Base-by-base conservation (phyloP, 768 basidiomycete genomes). In the Amanita pseudoporphyria region DNA sequence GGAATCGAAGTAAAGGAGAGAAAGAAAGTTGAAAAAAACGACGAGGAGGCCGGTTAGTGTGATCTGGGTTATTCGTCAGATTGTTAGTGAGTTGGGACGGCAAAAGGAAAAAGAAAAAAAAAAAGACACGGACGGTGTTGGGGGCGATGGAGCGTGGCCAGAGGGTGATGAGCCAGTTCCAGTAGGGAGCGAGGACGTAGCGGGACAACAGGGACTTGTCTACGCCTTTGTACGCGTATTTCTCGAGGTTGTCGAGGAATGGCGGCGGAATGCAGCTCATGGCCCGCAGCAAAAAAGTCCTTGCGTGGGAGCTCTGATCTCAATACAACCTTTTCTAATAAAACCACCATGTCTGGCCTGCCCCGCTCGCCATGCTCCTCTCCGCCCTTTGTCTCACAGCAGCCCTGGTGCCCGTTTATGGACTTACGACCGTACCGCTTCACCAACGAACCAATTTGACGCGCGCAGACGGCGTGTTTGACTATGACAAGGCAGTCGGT, bases 131-230 rank as follows among this genome's bases (percentile, higher is more conserved):
- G 58, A 94, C 93, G 9, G 84, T 84, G 63, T 97, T 97, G 1
- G 93, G 93, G 0, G 93, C 93, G 5, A 97, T 71, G 39, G 72
- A 81, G 39, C 75, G 71, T 2, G 93, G 93, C 81, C 88, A 94
- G 21, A 93, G 72, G 4, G 79, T 91, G 48, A 95, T 87, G 53
- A 95, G 79, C 87, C 87, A 87, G 30, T 73, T 88, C 92, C 93
- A 96, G 67, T 84, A 95, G 2, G 87, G 87, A 39, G 81, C 78
- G 47, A 97, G 70, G 19, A 93, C 67, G 63, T 84, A 83, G 59
- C 77, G 73, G 33, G 89, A 89, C 2, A 87, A 58, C 28, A 88
- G 56, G 7, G 90, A 94, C 62, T 89, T 40, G 49, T 50, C 37
- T 6, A 47, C 35, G 22, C 35, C 46, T 26, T 47, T 39, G 36